Evolutionary conservation across 768 basidiomycete species (phyloP).

Genomic region (Suillus brevipes): DNA sequence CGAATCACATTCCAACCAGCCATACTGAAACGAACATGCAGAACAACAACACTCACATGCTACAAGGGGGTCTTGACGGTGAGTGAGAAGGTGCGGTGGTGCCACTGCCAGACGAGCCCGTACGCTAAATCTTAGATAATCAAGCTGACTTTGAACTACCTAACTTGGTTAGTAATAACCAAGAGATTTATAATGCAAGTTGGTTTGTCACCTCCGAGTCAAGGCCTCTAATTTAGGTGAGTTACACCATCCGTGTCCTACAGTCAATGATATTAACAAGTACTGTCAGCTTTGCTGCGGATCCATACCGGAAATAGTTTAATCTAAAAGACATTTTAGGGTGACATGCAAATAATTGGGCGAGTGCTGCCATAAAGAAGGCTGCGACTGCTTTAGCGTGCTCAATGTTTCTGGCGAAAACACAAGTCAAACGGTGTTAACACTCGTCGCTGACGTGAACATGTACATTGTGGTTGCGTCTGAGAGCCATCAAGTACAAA

Average conservation of each 20-base stretch:
- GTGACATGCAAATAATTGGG: neutral
- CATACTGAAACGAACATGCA: neutral
- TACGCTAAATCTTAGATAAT: neutral
- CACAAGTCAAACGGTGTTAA: neutral
- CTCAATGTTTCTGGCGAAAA: neutral
- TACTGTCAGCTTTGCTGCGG: neutral
- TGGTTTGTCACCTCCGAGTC: neutral
- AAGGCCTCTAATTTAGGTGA: neutral
- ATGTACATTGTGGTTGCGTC: neutral
- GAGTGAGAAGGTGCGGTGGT: neutral
- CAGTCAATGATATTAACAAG: neutral
- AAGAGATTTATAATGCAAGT: neutral
- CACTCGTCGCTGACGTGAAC: neutral
- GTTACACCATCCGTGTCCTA: neutral
- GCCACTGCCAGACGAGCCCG: neutral
- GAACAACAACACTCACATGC: neutral
- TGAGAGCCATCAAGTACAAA: neutral
- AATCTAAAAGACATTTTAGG: neutral
- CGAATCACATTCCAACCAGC: neutral
- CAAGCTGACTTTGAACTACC: constrained; percentile 2
- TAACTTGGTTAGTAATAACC: neutral
- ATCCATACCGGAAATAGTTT: neutral
- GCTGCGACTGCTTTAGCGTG: neutral
- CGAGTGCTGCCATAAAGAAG: neutral
- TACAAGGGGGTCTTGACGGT: constrained; percentile 1